Evolutionary conservation across 441 rosid species (phyloP), one percentile per base, ranked within the genome.

Genomic region (Aleurites moluccanus): DNA sequence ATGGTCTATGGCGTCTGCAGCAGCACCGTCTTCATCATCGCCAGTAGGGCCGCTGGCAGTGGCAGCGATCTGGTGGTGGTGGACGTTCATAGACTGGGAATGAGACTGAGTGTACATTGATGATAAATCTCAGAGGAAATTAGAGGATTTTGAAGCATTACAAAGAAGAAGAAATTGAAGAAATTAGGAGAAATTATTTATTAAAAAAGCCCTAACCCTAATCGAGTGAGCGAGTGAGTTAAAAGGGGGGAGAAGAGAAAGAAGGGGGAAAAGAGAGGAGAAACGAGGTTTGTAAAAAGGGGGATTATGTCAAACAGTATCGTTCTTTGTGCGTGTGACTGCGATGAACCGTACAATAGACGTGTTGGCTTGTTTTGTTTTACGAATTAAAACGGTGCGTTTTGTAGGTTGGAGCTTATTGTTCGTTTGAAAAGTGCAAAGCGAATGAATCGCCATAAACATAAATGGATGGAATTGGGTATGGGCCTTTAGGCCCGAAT

Each of bases 91-190:
- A 67, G 89, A 77, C 69, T 90, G 90, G 5, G 95, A 69, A 66
- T 90, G 90, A 5, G 95, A 69, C 64, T 83, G 92, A 56, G 80
- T 81, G 82, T 88, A 89, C 97, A 92, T 91, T 81, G 94, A 72
- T 30, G 8, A 38, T 9, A 69, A 71, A 75, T 79, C 50, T 35
- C 60, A 47, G 13, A 40, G 27, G 61, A n/a, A 75, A 82, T 56
- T n/a, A 9, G 23, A 67, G 45, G 52, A 67, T 10, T 33, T 21
- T 14, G 83, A 83, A 84, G 89, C 87, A 80, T 85, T 75, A 83
- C 76, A 76, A 67, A 60, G 25, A 47, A 49, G n/a, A 49, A 57
- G n/a, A 18, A 50, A 64, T n/a, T 21, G 33, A 56, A 23, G 45
- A 49, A 49, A n/a, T 64, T n/a, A 33, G 67, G 45, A 35, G 15